Base-by-base conservation (phyloP, 441 rosid species). In the Breynia disticha region DNA sequence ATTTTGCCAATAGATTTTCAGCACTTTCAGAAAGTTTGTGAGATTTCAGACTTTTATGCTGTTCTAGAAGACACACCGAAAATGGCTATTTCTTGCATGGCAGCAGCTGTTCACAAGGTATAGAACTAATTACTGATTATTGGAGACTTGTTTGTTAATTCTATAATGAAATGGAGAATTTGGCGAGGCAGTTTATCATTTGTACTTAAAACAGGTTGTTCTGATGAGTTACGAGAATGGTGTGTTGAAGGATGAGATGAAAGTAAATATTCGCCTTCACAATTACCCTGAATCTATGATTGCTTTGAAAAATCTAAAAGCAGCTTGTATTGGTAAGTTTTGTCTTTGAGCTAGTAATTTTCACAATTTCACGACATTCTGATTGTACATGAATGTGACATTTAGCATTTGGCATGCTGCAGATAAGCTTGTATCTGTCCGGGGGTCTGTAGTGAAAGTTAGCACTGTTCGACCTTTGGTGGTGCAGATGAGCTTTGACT, bases 401-500 rank as follows among this genome's bases (percentile, higher is more conserved):
- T 49, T 19, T 70, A 24, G 32, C 32, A 24, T 24, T 24, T 24
- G 32, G 32, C 7, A 24, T 24, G 32, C 32, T 24, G 37, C 84
- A 93, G 99, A 88, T 61, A 93, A 89, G 76, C 93, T 93, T 69
- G 95, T 89, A 50, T 84, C 99, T 21, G 81, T 93, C 52, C 83
- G 84, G 56, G 99, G 97, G 47, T 83, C 90, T 0, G 89, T 89
- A 17, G 87, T 89, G 32, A 93, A 93, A 82, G 87, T 73, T 63
- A 89, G 96, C 86, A 83, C 80, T 12, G 97, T 86, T 32, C 87
- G 83, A 84, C 99, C 97, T 44, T 73, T 93, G 59, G 97, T 84
- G 52, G 67, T 81, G 28, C 83, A 78, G 70, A 73, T 93, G 95
- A 68, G 63, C 66, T 89, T 86, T 65, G 77, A 83, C 46, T 93